phyloP scores from a whole-genome alignment of 2,329 filamentous ascomycete species.

The Cylindrodendrum hubeiense region DNA sequence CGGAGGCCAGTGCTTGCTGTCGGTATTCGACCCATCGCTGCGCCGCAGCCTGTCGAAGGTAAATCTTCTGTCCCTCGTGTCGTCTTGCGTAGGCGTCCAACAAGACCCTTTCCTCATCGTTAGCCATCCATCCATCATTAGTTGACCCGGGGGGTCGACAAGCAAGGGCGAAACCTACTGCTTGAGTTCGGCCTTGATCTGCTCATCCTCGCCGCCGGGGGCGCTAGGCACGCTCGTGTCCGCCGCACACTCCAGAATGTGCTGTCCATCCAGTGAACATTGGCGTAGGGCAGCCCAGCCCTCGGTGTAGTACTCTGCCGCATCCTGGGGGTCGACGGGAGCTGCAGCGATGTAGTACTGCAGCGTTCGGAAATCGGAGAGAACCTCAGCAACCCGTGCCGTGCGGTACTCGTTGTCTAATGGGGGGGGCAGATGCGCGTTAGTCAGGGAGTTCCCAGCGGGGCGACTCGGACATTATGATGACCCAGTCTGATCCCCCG shows the following conservation, averaged over 20 bases:
- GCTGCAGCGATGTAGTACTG: slow-evolving; percentile 73
- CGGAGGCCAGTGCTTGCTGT: slow-evolving; percentile 64
- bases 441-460: slow-evolving; percentile 32
- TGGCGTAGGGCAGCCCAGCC: slow-evolving; percentile 73
- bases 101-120: slow-evolving; percentile 58
- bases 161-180: slow-evolving; percentile 59
- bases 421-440: slow-evolving; percentile 26
- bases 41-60: slow-evolving; percentile 69
- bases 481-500: slow-evolving; percentile 17
- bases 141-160: not conserved
- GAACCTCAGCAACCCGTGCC: slow-evolving; percentile 71
- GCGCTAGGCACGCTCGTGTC: slow-evolving; percentile 69
- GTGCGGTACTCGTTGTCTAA: slow-evolving; percentile 72
- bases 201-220: slow-evolving; percentile 68
- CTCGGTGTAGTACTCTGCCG: slow-evolving; percentile 72
- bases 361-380: slow-evolving; percentile 71
- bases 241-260: slow-evolving; percentile 74
- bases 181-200: slow-evolving; percentile 71
- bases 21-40: slow-evolving; percentile 70
- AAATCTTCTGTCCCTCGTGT: slow-evolving; percentile 75
- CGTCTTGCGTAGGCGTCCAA: slow-evolving; percentile 72
- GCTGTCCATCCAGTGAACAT: slow-evolving; percentile 72
- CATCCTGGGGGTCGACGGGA: slow-evolving; percentile 65
- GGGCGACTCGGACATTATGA: slow-evolving; percentile 5
- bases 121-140: not conserved